Evolutionary conservation across 2,329 filamentous ascomycete species (phyloP).

Genomic region (Colletotrichum chlorophyti): DNA sequence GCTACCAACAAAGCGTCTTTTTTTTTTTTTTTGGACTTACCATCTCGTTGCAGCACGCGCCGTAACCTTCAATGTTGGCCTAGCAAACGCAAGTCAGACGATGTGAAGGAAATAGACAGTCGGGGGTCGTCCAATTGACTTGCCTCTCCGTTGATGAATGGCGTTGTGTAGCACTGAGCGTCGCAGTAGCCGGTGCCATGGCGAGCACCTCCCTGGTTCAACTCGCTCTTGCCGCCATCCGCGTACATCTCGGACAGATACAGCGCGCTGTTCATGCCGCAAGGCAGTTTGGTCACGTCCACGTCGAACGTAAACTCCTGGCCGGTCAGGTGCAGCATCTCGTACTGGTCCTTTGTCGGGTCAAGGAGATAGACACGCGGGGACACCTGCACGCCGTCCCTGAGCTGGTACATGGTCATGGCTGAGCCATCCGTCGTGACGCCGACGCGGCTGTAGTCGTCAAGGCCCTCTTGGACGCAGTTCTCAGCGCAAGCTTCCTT

Average conservation of each 20-base stretch:
- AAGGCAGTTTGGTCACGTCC: slow-evolving; percentile 68
- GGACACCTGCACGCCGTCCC: slow-evolving; percentile 32
- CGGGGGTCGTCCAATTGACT: too few species aligned
- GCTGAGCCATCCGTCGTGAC: slow-evolving; percentile 39
- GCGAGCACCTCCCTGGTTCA: slow-evolving; percentile 63
- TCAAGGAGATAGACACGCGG: slow-evolving; percentile 66
- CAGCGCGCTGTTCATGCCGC: slow-evolving; percentile 72
- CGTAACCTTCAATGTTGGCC: slow-evolving; percentile 48
- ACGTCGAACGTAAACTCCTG: slow-evolving; percentile 72
- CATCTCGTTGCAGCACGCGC: slow-evolving; percentile 61
- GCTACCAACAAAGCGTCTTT: too few species aligned
- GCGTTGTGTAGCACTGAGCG: slow-evolving; percentile 60
- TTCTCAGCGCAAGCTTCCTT: slow-evolving; percentile 57
- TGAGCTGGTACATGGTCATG: slow-evolving; percentile 39
- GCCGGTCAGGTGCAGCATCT: slow-evolving; percentile 65
- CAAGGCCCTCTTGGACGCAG: slow-evolving; percentile 59
- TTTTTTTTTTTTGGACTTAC: too few species aligned
- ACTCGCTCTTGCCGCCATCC: slow-evolving; percentile 63
- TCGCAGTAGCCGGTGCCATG: slow-evolving; percentile 72
- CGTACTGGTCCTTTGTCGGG: slow-evolving; percentile 59
- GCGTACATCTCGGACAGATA: slow-evolving; percentile 64
- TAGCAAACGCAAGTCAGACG: slow-evolving; percentile 31
- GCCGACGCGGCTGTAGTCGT: slow-evolving; percentile 49
- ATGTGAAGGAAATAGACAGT: background rate
- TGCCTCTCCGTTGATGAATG: slow-evolving; percentile 58